These are phyloP conservation scores for Solanum chacoense DNA, from an alignment of 305 asterid species.

Conservation along the genomic window DNA sequence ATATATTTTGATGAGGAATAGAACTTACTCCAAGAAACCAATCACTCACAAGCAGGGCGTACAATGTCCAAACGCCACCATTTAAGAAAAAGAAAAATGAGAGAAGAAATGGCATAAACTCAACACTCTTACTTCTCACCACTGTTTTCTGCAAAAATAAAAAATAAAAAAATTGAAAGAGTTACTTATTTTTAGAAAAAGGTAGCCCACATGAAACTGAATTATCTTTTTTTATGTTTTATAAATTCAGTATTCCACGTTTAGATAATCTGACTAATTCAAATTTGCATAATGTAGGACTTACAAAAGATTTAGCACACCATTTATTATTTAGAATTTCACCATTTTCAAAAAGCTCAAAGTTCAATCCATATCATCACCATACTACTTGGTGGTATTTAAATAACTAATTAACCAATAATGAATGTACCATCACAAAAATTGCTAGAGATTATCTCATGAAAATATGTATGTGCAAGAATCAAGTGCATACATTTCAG, in stretches of 20 bases:
- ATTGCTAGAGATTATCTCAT: neutral
- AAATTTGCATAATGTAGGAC: neutral
- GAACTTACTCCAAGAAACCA: slow-evolving; percentile 68
- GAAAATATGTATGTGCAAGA: neutral
- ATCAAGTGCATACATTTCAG: neutral
- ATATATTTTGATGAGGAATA: neutral
- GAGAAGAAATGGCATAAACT: slow-evolving; percentile 64
- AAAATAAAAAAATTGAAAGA: neutral
- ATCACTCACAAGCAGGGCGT: slow-evolving; percentile 43
- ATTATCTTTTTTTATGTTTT: neutral
- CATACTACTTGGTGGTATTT: neutral
- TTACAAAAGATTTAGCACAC: neutral
- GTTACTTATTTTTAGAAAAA: neutral
- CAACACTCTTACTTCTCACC: slow-evolving; percentile 50
- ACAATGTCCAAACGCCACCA: slow-evolving; percentile 69
- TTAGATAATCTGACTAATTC: neutral
- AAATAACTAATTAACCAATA: neutral
- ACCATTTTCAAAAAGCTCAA: neutral
- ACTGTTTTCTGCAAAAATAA: slow-evolving; percentile 41
- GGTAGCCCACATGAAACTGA: neutral
- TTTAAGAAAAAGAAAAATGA: slow-evolving; percentile 58
- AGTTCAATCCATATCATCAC: neutral
- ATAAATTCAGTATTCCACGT: neutral
- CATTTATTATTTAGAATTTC: neutral
- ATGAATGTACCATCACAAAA: neutral